phyloP scores from a whole-genome alignment of 192 early-diverging fungal genomes.

The Oehlia diaphana region DNA sequence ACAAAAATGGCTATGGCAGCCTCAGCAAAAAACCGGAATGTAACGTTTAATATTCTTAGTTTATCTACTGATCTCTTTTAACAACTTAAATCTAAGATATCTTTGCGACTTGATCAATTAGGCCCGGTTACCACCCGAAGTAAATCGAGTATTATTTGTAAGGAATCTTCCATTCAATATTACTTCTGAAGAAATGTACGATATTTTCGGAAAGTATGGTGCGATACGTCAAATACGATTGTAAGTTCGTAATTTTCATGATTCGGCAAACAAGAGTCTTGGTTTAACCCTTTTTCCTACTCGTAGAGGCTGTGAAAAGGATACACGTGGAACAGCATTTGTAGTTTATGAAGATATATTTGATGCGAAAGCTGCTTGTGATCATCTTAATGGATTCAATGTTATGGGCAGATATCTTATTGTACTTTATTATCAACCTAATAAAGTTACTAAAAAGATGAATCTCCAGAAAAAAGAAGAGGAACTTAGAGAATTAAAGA shows the following conservation, averaged over 20 bases:
- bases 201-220: slow-evolving; percentile 97
- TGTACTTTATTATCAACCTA: slow-evolving; percentile 86
- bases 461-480: slow-evolving; percentile 80
- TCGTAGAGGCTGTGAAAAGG: slow-evolving; percentile 66
- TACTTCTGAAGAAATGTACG: slow-evolving; percentile 95
- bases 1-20: slow-evolving; percentile 28
- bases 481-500: slow-evolving; percentile 67
- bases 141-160: slow-evolving; percentile 92
- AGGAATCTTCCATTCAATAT: slow-evolving; percentile 96
- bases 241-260: slow-evolving; percentile 27
- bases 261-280: not conserved
- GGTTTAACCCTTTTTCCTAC: slow-evolving; percentile 22
- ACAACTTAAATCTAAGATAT: not conserved
- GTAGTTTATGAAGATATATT: slow-evolving; percentile 98
- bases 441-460: slow-evolving; percentile 76
- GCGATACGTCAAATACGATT: slow-evolving; percentile 91
- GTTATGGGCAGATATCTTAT: slow-evolving; percentile 94
- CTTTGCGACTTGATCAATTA: slow-evolving; percentile 18
- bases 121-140: slow-evolving; percentile 86
- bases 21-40: slow-evolving; percentile 28
- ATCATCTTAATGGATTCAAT: slow-evolving; percentile 96
- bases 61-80: not conserved
- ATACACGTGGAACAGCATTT: slow-evolving; percentile 94
- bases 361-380: slow-evolving; percentile 96
- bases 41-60: not conserved